Percentiles rank a stretch among this genome's conserved stretches.
phyloP scores from a whole-genome alignment of 352 stramenopile species.

The Globisporangium okanoganense region DNA sequence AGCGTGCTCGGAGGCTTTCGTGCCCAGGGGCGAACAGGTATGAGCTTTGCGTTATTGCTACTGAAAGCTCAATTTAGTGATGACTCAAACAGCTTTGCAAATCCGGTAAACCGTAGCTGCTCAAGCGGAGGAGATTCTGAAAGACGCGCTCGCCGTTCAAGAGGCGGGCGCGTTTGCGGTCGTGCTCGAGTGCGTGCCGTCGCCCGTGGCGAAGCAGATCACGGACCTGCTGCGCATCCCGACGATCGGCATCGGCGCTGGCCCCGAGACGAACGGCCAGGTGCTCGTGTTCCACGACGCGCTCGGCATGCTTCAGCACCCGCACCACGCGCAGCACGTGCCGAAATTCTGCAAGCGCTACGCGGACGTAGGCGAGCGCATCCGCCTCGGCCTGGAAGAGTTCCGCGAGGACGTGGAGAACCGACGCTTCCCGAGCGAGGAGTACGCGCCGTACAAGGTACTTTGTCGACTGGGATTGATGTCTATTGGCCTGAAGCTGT shows the following conservation, averaged over 20 bases:
- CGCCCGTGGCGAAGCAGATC: constrained; percentile 90
- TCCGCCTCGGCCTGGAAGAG: constrained; percentile 91
- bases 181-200: constrained; percentile 81
- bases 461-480: neutral
- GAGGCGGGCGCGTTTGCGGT: constrained; percentile 96
- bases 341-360: constrained; percentile 99
- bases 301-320: constrained; percentile 97
- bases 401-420: constrained; percentile 97
- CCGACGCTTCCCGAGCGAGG: constrained; percentile 90
- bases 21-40: constrained; percentile 94
- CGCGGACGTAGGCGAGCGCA: constrained; percentile 92
- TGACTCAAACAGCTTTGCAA: neutral
- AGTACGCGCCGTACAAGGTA: constrained; percentile 95
- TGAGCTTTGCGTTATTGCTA: neutral
- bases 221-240: constrained; percentile 96
- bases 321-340: constrained; percentile 94
- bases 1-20: constrained; percentile 96
- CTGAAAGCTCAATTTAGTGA: neutral
- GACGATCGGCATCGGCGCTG: constrained; percentile 98
- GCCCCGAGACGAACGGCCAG: constrained; percentile 92
- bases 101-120: constrained; percentile 33
- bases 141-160: constrained; percentile 95
- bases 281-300: constrained; percentile 99
- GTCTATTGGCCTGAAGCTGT: too few species aligned
- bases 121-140: constrained; percentile 90